These are phyloP conservation scores for Cubamyces lactineus DNA, from an alignment of 768 basidiomycete species.

Conservation along the genomic window DNA sequence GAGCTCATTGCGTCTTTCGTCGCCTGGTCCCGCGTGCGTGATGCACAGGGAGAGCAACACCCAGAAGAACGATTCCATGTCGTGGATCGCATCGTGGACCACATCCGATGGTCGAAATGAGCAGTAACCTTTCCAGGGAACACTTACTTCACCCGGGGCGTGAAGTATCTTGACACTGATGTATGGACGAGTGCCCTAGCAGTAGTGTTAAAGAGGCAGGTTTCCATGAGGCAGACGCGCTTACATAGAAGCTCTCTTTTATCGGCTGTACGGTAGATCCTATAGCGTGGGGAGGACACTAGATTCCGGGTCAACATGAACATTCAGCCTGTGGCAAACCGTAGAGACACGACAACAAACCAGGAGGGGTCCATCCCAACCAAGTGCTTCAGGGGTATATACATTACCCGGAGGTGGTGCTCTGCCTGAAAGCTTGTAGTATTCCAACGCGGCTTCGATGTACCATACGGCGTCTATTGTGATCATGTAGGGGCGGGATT, in stretches of 20 bases:
- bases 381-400: neutral
- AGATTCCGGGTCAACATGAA: neutral
- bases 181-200: neutral
- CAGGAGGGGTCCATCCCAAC: neutral
- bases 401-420: neutral
- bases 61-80: slow-evolving; percentile 1
- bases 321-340: neutral
- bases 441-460: neutral
- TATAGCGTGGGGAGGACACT: neutral
- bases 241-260: neutral
- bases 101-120: neutral
- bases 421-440: neutral
- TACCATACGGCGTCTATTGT: neutral
- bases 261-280: neutral
- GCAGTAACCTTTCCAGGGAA: neutral
- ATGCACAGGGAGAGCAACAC: neutral
- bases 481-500: neutral
- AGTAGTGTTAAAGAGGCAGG: too few relatives aligned
- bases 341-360: neutral
- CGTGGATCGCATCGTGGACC: neutral
- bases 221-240: neutral
- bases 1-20: neutral
- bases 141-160: neutral
- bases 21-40: neutral
- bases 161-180: neutral